phyloP scores from a whole-genome alignment of 108 stramenopile species.

The Epithemia pelagica region DNA sequence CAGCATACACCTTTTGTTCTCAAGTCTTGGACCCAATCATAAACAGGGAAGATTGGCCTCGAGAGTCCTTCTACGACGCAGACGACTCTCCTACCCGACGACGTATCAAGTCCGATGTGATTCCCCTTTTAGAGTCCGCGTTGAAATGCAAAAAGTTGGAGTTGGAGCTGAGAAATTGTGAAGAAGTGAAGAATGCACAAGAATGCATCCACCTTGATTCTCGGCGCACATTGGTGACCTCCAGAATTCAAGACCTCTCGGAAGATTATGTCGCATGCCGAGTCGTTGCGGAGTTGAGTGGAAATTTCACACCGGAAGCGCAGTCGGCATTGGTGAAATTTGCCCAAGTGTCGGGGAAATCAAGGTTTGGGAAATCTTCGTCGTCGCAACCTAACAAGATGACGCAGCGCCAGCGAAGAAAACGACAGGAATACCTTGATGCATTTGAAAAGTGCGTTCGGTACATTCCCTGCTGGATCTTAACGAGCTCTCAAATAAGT shows the following conservation, averaged over 20 bases:
- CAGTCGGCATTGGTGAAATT: conserved; percentile 47
- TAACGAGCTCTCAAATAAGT: conserved; percentile 50
- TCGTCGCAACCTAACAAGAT: conserved; percentile 32
- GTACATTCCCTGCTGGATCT: conserved; percentile 63
- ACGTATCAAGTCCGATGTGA: background rate
- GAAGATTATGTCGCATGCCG: conserved; percentile 42
- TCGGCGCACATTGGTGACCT: conserved; percentile 13
- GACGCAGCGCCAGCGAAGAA: conserved; percentile 48
- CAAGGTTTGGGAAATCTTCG: conserved; percentile 38
- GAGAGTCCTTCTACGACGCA: background rate
- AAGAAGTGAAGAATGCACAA: conserved; percentile 2
- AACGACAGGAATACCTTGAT: conserved; percentile 45
- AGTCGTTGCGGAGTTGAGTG: conserved; percentile 33
- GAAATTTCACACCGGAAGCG: conserved; percentile 46
- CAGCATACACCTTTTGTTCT: conserved; percentile 11
- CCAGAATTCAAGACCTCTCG: conserved; percentile 19
- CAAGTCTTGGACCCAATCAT: conserved; percentile 11
- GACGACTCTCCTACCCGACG: background rate
- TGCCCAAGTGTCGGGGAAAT: conserved; percentile 49
- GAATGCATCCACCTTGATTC: conserved; percentile 25
- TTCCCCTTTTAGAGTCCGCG: conserved; percentile 5
- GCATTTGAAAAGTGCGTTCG: conserved; percentile 54
- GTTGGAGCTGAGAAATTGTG: conserved; percentile 4
- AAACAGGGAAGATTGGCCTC: background rate
- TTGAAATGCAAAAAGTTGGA: conserved; percentile 23